Evolutionary conservation across 169 alveolate genomes (phyloP), one percentile per base, ranked within the genome.

Genomic region (Theileria equi): DNA sequence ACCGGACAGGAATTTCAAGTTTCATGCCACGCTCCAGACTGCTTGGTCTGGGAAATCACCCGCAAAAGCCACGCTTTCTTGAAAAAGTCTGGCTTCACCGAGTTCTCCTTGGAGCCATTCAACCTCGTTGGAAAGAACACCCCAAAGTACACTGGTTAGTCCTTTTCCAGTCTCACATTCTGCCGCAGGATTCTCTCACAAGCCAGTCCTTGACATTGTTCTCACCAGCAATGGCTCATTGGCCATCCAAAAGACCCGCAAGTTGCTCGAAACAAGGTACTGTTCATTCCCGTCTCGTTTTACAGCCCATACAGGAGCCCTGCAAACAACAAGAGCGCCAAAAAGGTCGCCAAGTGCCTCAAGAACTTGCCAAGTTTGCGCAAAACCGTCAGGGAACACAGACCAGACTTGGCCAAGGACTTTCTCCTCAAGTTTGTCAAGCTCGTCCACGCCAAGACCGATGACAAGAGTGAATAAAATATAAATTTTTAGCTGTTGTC

Each of bases 41-140:
- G 79, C 63, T 54, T 73, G 5, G 45, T 73, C 16, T 73, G 83
- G 83, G 78, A 73, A 31, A 19, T 73, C 28, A 63, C 64, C 19
- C 25, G 58, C 40, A 26, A 63, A 44, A 73, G 64, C 44, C 76
- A 73, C 63, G 58, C 79, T 29, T 32, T 32, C 29, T 44, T 73
- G 64, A 36, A 41, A 40, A 64, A 73, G 35, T 19, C 69, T 19
- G 62, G 62, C 10, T 32, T 26, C 28, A 40, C 10, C 28, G 21
- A 41, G 21, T 73, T 73, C 35, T 38, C 78, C 17, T 28, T 17
- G 48, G 83, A 73, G 35, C 41, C 60, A 35, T 41, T 28, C 60
- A 73, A 73, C 65, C 35, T 73, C 40, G 41, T 53, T 48, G 61
- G 50, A 19, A 21, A 5, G 47, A 25, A 73, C 38, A 59, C 79